Evolutionary conservation across 2,329 filamentous ascomycete species (phyloP).

Genomic region (Sporothrix pallida): DNA sequence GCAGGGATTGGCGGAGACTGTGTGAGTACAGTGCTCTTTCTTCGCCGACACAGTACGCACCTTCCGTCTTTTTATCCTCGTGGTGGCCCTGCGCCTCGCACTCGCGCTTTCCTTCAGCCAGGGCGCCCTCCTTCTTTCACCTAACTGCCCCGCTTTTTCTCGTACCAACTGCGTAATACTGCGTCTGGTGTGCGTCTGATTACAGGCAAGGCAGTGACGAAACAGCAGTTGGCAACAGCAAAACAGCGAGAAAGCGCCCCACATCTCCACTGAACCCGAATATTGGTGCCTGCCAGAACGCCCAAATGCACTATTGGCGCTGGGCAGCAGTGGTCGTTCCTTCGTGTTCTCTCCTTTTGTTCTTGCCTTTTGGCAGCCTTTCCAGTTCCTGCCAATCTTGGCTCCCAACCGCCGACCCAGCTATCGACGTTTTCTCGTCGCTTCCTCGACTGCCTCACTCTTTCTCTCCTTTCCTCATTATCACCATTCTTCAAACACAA

Average conservation of each 20-base stretch:
- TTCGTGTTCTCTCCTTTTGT: conserved; percentile 17
- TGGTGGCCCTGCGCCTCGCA: conserved; percentile 18
- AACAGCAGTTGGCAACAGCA: background rate
- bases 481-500: background rate
- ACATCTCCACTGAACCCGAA: conserved; percentile 25
- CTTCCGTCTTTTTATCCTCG: background rate
- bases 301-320: conserved; percentile 4
- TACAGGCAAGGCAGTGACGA: conserved; percentile 29
- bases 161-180: conserved; percentile 23
- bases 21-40: background rate
- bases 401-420: conserved; percentile 11
- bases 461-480: background rate
- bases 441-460: background rate
- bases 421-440: background rate
- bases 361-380: conserved; percentile 16
- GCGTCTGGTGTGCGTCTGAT: conserved; percentile 9
- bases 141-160: background rate
- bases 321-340: conserved; percentile 2
- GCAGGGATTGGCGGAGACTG: conserved; percentile 21
- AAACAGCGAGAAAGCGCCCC: conserved; percentile 16
- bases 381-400: conserved; percentile 26
- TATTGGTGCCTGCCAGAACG: conserved; percentile 3
- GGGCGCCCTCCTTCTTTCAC: background rate
- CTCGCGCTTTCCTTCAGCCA: conserved; percentile 18
- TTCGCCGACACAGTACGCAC: background rate